Evolutionary conservation across 2,329 filamentous ascomycete species (phyloP).

Genomic region (Aureobasidium subglaciale): DNA sequence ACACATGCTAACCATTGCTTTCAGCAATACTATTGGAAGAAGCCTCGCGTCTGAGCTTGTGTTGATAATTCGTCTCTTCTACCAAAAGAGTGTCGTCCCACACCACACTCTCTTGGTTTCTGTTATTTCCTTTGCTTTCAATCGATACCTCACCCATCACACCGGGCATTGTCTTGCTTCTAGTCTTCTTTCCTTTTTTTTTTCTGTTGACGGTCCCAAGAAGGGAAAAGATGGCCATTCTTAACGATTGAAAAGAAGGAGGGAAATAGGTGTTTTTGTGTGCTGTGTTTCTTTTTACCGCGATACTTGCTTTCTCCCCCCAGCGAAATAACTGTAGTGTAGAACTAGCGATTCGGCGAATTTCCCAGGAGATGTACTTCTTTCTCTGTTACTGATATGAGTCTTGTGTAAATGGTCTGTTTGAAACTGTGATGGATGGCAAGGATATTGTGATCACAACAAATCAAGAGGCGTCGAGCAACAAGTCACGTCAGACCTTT

Average conservation of each 20-base stretch:
- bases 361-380: neutral
- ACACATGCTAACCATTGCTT: neutral
- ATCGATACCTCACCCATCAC: neutral
- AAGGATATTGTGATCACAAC: too few relatives aligned
- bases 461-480: too few relatives aligned
- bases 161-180: neutral
- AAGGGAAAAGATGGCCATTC: neutral
- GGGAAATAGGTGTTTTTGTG: neutral
- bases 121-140: neutral
- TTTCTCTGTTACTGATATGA: too few relatives aligned
- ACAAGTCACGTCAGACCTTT: too few relatives aligned
- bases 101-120: neutral
- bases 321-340: constrained; percentile 1
- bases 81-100: neutral
- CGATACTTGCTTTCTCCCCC: neutral
- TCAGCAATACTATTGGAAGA: constrained; percentile 20
- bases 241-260: constrained; percentile 8
- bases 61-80: neutral
- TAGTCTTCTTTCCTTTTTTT: neutral
- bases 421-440: too few relatives aligned
- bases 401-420: too few relatives aligned
- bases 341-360: neutral
- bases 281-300: neutral
- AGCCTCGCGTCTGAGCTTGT: constrained; percentile 15
- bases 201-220: neutral